Evolutionary conservation across 116 monocot species (phyloP).

Genomic region (Trichopus zeylanicus): DNA sequence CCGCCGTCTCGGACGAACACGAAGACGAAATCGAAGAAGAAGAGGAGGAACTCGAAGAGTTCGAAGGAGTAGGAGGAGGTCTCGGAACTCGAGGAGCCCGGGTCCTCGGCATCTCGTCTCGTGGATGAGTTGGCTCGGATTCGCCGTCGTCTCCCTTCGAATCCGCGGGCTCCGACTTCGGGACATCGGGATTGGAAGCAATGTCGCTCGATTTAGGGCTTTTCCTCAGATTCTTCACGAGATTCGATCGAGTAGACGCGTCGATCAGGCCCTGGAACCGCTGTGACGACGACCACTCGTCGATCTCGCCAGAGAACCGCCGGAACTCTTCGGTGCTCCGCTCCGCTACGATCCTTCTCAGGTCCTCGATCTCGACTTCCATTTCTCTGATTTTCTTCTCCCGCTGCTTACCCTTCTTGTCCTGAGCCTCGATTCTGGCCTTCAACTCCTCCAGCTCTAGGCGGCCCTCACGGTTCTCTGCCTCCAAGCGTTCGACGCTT

Average conservation of each 20-base stretch:
- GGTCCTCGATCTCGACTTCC: constrained; percentile 44
- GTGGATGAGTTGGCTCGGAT: constrained; percentile 1
- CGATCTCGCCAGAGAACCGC: constrained; percentile 4
- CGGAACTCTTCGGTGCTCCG: constrained; percentile 7
- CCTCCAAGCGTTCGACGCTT: constrained; percentile 27
- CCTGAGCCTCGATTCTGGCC: constrained; percentile 12
- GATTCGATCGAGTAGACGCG: constrained; percentile 20
- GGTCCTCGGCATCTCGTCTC: constrained; percentile 9
- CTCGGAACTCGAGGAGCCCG: constrained; percentile 50
- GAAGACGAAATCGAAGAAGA: constrained; percentile 25
- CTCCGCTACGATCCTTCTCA: constrained; percentile 18
- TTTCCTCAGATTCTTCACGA: constrained; percentile 14
- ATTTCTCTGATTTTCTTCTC: constrained; percentile 33
- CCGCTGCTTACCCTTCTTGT: constrained; percentile 14
- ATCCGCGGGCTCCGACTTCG: constrained; percentile 6
- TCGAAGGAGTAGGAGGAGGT: constrained; percentile 52
- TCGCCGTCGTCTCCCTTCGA: constrained; percentile 12
- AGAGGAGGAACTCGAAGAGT: constrained; percentile 26
- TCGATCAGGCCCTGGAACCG: constrained; percentile 32
- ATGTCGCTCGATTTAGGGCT: constrained; percentile 20
- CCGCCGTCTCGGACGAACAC: constrained; percentile 21
- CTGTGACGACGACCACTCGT: constrained; percentile 43
- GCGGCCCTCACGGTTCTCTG: constrained; percentile 36
- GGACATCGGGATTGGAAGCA: constrained; percentile 3
- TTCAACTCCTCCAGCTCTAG: constrained; percentile 30